Percentiles rank a stretch among this genome's conserved stretches.
Evolutionary conservation across 2,329 filamentous ascomycete species (phyloP).

Genomic region (Periglandula ipomoeae): DNA sequence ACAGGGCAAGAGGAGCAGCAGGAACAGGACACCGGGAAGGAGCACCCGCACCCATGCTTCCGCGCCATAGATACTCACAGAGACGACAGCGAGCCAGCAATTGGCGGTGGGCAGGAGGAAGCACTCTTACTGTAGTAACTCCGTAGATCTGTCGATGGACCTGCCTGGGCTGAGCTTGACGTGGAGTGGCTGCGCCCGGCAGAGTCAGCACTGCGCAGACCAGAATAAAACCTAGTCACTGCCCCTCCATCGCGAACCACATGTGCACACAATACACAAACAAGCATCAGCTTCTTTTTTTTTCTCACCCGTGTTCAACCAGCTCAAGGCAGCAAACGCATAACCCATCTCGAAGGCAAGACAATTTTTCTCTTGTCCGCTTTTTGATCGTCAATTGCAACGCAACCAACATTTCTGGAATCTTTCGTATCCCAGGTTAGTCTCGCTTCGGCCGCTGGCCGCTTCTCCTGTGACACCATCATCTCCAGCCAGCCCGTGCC

Average conservation of each 20-base stretch:
- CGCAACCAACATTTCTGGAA: conserved; percentile 3
- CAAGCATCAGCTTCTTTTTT: not conserved
- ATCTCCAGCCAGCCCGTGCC: conserved; percentile 2
- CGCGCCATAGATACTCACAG: no score
- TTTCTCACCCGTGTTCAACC: not conserved
- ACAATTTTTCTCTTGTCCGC: not conserved
- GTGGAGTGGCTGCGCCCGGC: not conserved
- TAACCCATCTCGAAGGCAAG: not conserved
- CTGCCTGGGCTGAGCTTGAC: no score
- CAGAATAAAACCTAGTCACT: conserved; percentile 4
- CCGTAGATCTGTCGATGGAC: no score
- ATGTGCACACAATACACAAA: conserved; percentile 4
- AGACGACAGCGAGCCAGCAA: no score
- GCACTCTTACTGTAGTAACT: not conserved
- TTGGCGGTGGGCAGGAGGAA: no score
- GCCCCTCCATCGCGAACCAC: not conserved
- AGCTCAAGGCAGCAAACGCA: not conserved
- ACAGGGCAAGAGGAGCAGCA: no score
- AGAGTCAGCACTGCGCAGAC: not conserved
- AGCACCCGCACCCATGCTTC: no score
- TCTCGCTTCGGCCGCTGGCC: conserved; percentile 8
- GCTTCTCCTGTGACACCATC: conserved; percentile 6
- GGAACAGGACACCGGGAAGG: no score
- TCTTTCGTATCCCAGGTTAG: conserved; percentile 5
- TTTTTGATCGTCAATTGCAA: conserved; percentile 1